These are phyloP conservation scores for Coleophoma eucalyptorum DNA, from an alignment of 2,329 filamentous ascomycete genomes.

Conservation along the genomic window DNA sequence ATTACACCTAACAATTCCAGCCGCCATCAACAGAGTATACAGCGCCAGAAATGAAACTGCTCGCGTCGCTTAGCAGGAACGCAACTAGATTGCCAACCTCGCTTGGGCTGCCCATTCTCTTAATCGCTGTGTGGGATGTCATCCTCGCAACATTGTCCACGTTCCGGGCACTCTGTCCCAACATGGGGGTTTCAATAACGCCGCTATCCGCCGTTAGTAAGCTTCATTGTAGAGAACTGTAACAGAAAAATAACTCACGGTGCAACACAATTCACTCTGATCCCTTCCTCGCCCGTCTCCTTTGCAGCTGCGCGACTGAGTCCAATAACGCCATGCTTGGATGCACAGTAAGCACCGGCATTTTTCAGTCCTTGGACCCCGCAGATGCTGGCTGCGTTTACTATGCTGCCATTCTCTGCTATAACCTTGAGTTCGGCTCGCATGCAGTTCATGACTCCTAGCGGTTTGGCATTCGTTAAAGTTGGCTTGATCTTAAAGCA, in stretches of 20 bases:
- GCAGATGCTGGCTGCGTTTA: conserved; percentile 43
- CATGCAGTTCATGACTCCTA: conserved; percentile 46
- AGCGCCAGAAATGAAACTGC: conserved; percentile 2
- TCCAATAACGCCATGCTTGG: conserved; percentile 29
- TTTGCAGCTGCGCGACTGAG: conserved; percentile 24
- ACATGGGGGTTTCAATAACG: conserved; percentile 2
- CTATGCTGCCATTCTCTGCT: conserved; percentile 48
- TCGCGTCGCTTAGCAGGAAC: conserved; percentile 3
- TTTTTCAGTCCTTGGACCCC: conserved; percentile 31
- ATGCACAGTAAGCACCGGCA: conserved; percentile 23
- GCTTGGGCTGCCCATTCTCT: conserved; percentile 20
- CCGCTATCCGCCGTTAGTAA: not conserved
- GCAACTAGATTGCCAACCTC: conserved; percentile 21
- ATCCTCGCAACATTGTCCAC: not conserved
- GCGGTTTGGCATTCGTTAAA: no score
- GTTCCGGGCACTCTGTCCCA: not conserved
- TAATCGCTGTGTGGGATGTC: not conserved
- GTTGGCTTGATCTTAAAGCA: no score
- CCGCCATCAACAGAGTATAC: conserved; percentile 4
- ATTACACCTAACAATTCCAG: not conserved
- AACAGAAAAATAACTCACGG: conserved; percentile 7
- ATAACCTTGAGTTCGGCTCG: conserved; percentile 43
- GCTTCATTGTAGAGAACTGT: not conserved
- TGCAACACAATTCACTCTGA: conserved; percentile 12
- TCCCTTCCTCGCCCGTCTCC: conserved; percentile 16